phyloP scores from a whole-genome alignment of 106 monocot species.

The Allium fistulosum region DNA sequence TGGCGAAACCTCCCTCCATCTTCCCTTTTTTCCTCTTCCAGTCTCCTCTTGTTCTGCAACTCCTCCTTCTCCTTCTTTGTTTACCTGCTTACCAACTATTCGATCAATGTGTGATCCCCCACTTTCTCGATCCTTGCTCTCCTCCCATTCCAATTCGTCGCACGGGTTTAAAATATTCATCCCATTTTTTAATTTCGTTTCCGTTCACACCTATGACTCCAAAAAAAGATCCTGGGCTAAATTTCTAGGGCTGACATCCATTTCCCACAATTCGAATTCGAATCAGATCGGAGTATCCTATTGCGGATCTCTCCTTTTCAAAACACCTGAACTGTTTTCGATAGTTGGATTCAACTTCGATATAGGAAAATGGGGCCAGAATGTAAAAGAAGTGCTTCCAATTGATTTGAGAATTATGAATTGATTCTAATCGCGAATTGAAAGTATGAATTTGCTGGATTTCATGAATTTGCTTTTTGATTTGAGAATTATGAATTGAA shows the following conservation, averaged over 20 bases:
- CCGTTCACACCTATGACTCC: conserved; percentile 33
- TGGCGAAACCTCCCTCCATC: conserved; percentile 17
- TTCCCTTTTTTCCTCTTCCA: conserved; percentile 4
- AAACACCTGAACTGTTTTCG: conserved; percentile 34
- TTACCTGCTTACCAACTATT: conserved; percentile 26
- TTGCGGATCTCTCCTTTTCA: conserved; percentile 19
- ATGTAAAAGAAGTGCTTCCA: conserved; percentile 7
- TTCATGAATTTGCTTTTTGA: no score
- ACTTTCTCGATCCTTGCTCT: neutral
- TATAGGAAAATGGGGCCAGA: neutral
- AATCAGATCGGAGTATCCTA: conserved; percentile 17
- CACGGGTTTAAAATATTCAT: conserved; percentile 34
- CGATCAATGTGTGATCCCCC: conserved; percentile 13
- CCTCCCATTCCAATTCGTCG: conserved; percentile 4
- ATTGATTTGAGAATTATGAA: no score
- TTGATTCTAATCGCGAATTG: no score
- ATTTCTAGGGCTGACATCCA: conserved; percentile 7
- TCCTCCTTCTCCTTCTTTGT: conserved; percentile 11
- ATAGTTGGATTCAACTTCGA: conserved; percentile 11
- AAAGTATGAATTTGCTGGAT: no score
- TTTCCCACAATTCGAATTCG: neutral
- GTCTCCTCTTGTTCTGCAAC: conserved; percentile 1
- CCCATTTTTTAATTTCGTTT: conserved; percentile 8
- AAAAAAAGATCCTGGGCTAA: conserved; percentile 14
- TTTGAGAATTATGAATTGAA: no score